Percentiles rank a stretch among this genome's conserved stretches.
Evolutionary conservation across 78 protist species (phyloP).

Genomic region (Diacronema lutheri): DNA sequence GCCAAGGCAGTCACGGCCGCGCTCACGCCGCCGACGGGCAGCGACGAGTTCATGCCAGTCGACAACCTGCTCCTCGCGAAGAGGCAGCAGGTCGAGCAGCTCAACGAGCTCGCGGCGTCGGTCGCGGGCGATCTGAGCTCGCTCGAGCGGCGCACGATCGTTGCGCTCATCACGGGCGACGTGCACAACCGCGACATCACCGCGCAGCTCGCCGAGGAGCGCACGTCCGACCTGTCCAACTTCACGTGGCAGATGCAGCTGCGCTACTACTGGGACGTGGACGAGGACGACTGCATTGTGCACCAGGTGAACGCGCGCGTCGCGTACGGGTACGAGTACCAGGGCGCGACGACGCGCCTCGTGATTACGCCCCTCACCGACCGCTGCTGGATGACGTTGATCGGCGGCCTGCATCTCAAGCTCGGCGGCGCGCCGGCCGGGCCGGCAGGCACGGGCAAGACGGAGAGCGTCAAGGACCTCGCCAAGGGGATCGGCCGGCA

Average conservation of each 20-base stretch:
- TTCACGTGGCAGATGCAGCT: constrained; percentile 78
- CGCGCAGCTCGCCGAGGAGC: constrained; percentile 26
- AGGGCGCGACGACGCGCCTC: constrained; percentile 73
- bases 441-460: constrained; percentile 86
- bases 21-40: constrained; percentile 25
- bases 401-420: constrained; percentile 65
- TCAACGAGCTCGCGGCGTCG: constrained; percentile 4
- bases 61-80: no score
- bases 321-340: constrained; percentile 78
- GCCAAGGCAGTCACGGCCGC: constrained; percentile 16
- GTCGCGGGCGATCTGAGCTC: constrained; percentile 52
- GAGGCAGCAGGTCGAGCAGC: not conserved
- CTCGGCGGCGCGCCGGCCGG: constrained; percentile 80
- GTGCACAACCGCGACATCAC: constrained; percentile 86
- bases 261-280: constrained; percentile 70
- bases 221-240: not conserved
- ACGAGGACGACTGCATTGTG: constrained; percentile 40
- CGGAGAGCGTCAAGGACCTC: constrained; percentile 78
- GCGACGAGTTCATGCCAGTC: not conserved
- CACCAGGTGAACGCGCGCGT: constrained; percentile 37
- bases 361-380: constrained; percentile 82
- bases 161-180: constrained; percentile 74
- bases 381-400: constrained; percentile 59
- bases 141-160: constrained; percentile 54
- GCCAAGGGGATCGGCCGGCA: constrained; percentile 73